phyloP scores from a whole-genome alignment of 2,329 filamentous ascomycete species.

The Tolypocladium endophyticum region DNA sequence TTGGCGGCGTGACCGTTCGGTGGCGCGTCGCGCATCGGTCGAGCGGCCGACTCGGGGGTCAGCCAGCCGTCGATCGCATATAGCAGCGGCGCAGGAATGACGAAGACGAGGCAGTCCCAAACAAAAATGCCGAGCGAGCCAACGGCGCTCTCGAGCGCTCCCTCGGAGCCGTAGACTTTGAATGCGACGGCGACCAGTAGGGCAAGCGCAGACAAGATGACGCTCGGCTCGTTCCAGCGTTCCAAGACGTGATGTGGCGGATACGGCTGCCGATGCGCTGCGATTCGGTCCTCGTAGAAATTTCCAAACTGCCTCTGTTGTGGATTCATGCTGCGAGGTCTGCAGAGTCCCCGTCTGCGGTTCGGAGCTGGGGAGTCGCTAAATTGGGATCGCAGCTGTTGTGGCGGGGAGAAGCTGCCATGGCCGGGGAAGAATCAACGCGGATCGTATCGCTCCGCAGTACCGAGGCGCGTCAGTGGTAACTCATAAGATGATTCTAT shows the following conservation, averaged over 20 bases:
- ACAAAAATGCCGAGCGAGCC: conserved; percentile 29
- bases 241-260: conserved; percentile 16
- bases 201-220: conserved; percentile 22
- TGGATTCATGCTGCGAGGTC: conserved; percentile 22
- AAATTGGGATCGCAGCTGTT: conserved; percentile 2
- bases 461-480: neutral
- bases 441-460: neutral
- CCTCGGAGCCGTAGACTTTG: conserved; percentile 22
- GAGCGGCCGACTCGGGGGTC: conserved; percentile 32
- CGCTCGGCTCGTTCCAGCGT: conserved; percentile 21
- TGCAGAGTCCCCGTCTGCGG: conserved; percentile 9
- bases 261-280: conserved; percentile 19
- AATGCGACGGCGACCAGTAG: conserved; percentile 21
- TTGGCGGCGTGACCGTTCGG: conserved; percentile 45
- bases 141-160: conserved; percentile 16
- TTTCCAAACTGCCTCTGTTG: conserved; percentile 19
- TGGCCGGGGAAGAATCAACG: conserved; percentile 4
- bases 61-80: conserved; percentile 47
- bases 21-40: conserved; percentile 24
- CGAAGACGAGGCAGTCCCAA: conserved; percentile 50
- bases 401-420: conserved; percentile 8
- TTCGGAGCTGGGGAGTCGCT: neutral
- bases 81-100: conserved; percentile 46
- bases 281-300: conserved; percentile 25
- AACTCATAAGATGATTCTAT: neutral